These are phyloP conservation scores for Colletotrichum sp. DNA, from an alignment of 2,329 filamentous ascomycete species.

Conservation along the genomic window DNA sequence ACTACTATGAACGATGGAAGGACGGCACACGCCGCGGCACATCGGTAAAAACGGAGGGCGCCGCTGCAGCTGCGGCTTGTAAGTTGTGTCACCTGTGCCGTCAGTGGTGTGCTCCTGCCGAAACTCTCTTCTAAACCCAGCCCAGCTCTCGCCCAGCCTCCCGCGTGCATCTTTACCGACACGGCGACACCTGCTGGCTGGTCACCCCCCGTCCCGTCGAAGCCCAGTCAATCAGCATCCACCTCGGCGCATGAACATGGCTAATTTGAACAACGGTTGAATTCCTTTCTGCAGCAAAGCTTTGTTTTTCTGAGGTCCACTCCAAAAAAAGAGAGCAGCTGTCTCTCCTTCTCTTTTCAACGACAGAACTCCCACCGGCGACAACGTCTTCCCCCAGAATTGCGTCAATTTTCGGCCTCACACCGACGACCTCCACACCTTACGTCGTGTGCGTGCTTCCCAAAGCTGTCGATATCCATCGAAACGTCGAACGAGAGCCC, in stretches of 20 bases:
- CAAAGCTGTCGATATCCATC: not conserved
- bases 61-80: not conserved
- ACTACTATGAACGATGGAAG: not conserved
- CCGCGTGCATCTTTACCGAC: not conserved
- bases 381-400: not conserved
- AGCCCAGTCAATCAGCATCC: not conserved
- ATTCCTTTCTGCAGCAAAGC: not conserved
- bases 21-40: not conserved
- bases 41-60: not conserved
- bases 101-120: not conserved
- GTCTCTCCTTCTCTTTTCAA: not conserved
- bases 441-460: not conserved
- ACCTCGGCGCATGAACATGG: constrained; percentile 17
- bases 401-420: not conserved
- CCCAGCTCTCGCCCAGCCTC: not conserved
- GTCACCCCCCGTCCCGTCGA: not conserved
- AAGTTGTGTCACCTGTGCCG: not conserved
- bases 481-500: constrained; percentile 13
- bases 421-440: not conserved
- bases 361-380: not conserved
- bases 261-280: constrained; percentile 3
- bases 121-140: not conserved
- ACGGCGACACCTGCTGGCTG: not conserved
- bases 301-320: not conserved
- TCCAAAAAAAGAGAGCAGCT: not conserved